Conservation (phyloP, 2,329 filamentous ascomycete species). For the Mariannaea sp. region DNA sequence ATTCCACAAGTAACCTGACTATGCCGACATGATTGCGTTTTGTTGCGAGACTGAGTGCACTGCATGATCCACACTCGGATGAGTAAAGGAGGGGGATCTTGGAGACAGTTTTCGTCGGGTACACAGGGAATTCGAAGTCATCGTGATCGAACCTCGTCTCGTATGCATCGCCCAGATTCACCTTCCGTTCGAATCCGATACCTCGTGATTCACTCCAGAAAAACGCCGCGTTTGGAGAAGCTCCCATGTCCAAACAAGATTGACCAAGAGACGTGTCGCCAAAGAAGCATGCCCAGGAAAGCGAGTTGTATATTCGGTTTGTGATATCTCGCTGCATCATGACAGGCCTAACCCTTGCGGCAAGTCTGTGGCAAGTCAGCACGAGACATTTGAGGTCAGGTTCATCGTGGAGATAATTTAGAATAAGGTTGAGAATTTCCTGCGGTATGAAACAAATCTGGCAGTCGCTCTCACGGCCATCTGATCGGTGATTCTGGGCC, state of each 20-base stretch:
- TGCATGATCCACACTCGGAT: not conserved
- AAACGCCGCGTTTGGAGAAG: not conserved
- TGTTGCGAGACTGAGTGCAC: not conserved
- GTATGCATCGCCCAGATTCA: not conserved
- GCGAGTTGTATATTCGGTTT: slow-evolving; percentile 1
- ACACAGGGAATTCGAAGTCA: not conserved
- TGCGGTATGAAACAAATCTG: not conserved
- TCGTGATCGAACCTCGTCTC: not conserved
- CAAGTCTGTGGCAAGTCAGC: not conserved
- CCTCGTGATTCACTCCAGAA: not conserved
- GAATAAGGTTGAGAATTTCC: not conserved
- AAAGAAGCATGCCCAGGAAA: slow-evolving; percentile 7
- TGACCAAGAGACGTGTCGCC: not conserved
- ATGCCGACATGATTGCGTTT: not conserved
- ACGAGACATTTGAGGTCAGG: not conserved
- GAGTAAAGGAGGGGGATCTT: not conserved
- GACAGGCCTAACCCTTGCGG: not conserved
- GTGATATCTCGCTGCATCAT: not conserved
- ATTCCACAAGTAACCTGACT: not conserved
- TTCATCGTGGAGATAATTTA: not conserved
- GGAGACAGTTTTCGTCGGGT: not conserved
- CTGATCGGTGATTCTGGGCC: not conserved
- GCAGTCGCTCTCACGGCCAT: not conserved
- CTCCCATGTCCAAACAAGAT: not conserved
- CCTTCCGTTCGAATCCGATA: not conserved